phyloP scores from a whole-genome alignment of 345 rosid genomes.

The Fremontodendron californicum region DNA sequence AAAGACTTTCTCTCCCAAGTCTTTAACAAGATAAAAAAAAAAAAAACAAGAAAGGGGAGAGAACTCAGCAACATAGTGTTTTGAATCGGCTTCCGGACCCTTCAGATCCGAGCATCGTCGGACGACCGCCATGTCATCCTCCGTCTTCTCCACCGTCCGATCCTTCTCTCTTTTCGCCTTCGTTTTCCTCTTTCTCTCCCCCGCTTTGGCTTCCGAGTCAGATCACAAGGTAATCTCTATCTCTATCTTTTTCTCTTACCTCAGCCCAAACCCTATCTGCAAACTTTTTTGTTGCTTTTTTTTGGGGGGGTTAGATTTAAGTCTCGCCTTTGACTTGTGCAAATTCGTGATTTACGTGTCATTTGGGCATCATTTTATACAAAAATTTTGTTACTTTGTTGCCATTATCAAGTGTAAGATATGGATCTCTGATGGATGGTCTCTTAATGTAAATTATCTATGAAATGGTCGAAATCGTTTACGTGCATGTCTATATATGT shows the following conservation, averaged over 20 bases:
- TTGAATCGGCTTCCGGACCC: conserved; percentile 16
- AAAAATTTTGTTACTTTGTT: not conserved
- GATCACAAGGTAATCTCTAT: conserved; percentile 90
- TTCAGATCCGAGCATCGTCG: conserved; percentile 48
- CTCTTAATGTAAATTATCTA: not conserved
- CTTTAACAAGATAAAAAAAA: not conserved
- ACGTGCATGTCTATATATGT: not conserved
- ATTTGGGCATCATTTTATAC: not conserved
- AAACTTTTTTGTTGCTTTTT: not conserved
- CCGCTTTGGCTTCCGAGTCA: conserved; percentile 66
- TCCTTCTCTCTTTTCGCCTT: conserved; percentile 26
- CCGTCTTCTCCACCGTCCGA: conserved; percentile 29
- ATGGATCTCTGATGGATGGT: not conserved
- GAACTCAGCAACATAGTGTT: not conserved
- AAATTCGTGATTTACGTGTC: not conserved
- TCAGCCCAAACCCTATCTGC: conserved; percentile 22
- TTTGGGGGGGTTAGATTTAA: not conserved
- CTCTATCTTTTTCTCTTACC: not conserved
- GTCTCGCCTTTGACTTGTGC: not conserved
- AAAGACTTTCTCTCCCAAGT: not conserved
- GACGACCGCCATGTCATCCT: conserved; percentile 50
- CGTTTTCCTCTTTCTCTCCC: conserved; percentile 33
- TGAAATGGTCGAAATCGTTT: not conserved
- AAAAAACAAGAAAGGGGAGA: not conserved
- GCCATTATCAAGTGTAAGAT: not conserved